Percentiles rank a stretch among this genome's conserved stretches.
Conservation (phyloP, 1,284 basidiomycete genomes). For the Sporisorium exsertum region DNA sequence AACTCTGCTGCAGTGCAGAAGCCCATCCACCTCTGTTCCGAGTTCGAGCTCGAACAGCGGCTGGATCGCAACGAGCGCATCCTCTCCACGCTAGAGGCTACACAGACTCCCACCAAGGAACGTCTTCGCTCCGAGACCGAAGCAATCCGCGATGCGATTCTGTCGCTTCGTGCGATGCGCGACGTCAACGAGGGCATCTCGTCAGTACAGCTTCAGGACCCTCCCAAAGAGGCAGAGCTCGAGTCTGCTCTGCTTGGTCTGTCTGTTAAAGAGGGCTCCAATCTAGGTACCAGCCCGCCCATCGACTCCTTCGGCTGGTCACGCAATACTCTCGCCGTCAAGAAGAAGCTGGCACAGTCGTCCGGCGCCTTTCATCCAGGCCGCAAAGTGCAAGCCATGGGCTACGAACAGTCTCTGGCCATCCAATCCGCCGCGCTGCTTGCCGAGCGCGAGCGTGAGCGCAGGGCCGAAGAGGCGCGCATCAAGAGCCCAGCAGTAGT, state of each 20-base stretch:
- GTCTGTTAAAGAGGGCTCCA: slow-evolving; percentile 24
- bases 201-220: slow-evolving; percentile 31
- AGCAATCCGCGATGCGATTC: slow-evolving; percentile 38
- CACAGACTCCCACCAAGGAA: slow-evolving; percentile 24
- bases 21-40: slow-evolving; percentile 42
- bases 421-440: slow-evolving; percentile 44
- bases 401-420: slow-evolving; percentile 47
- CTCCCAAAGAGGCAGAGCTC: slow-evolving; percentile 34
- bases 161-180: slow-evolving; percentile 33
- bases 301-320: slow-evolving; percentile 41
- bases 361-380: slow-evolving; percentile 39
- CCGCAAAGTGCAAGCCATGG: slow-evolving; percentile 40
- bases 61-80: slow-evolving; percentile 51
- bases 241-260: slow-evolving; percentile 43
- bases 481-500: slow-evolving; percentile 15
- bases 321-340: slow-evolving; percentile 44
- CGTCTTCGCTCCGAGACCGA: slow-evolving; percentile 39
- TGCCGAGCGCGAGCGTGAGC: slow-evolving; percentile 44
- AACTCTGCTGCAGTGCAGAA: slow-evolving; percentile 42
- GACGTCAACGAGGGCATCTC: slow-evolving; percentile 40
- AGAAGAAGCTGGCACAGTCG: slow-evolving; percentile 43
- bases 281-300: slow-evolving; percentile 27
- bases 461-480: slow-evolving; percentile 30
- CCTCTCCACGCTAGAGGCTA: slow-evolving; percentile 30
- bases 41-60: slow-evolving; percentile 52